Base-by-base conservation (phyloP, 768 basidiomycete genomes). In the Cystofilobasidium ferigula region DNA sequence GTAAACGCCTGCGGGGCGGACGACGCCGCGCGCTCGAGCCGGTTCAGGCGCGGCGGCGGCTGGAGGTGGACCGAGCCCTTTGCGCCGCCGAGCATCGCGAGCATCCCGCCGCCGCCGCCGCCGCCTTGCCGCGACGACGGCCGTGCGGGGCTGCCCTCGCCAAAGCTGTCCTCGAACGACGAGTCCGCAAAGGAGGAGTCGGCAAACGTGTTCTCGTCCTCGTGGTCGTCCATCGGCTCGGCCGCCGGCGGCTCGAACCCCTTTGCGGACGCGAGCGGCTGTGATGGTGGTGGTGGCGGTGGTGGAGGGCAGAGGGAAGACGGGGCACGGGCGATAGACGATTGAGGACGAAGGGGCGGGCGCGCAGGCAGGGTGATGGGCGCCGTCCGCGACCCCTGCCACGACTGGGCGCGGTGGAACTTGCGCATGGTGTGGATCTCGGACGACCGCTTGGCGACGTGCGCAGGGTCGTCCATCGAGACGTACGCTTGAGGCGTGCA, bases 381-480 rank as follows among this genome's bases (percentile, higher is more conserved):
- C 51, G 16, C 35, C 24, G 22, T 43, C 40, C 51, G 26, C 12
- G 51, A 30, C 14, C 60, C 65, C 53, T 67, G 65, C 65, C 65
- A 68, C n/a, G 67, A 68, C 13, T 62, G 53, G 9, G 67, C 62
- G 14, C 67, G 67, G 28, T 43, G 56, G 38, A 68, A 68, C 51
- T 58, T 59, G 36, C 64, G 64, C 57, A 63, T 48, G 6, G 53
- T 32, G 56, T 68, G 51, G 40, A 68, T 58, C 36, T 68, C 61
- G 61, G 67, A 57, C 36, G 67, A 45, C 22, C 67, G 61, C 54
- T 48, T 47, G 45, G 38, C 79, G 24, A 85, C 82, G 74, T 94
- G 85, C 53, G 81, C 81, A 2, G 92, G 92, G 74, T 97, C 92
- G 72, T 97, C 91, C 95, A 99, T 99, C 9, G 82, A 84, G 47